Evolutionary conservation across 2,329 filamentous ascomycete genomes (phyloP), one percentile per base, ranked within the genome.

Genomic region (Sarocladium brachiariae): DNA sequence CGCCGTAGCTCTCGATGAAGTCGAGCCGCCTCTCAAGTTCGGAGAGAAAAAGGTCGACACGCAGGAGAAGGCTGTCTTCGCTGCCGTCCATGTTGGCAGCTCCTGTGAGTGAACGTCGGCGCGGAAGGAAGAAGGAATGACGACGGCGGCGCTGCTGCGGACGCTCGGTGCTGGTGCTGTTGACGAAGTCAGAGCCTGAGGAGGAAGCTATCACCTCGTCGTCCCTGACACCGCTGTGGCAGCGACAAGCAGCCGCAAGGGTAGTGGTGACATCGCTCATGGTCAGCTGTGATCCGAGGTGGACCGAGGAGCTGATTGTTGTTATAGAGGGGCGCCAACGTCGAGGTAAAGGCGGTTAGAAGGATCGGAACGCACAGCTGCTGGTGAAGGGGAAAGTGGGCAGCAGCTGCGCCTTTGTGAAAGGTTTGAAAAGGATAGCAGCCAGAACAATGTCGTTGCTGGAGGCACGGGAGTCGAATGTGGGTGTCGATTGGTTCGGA

Each of bases 21-120:
- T 95, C 90, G 43, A 99, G 75, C 50, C 92, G 83, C 57, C 86
- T 80, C 68, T 95, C 91, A 38, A 99, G 77, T 64, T 97, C 90
- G 34, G 84, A 78, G 51, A 99, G 76, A 65, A 95, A 93, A 48
- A 86, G 70, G 62, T 93, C 89, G 48, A 93, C 80, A 71, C 78
- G 83, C 50, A 84, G 70, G 50, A 84, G 61, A 27, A 85, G 64
- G 19, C 74, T 71, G 58, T 85, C 81, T 56, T 85, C 81, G n/a
- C 27, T 47, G 33, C 77, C 74, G 37, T 85, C 81, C 70, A 83
- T 78, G 55, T 80, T 74, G 50, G 77, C 73, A n/a, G 31, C 23
- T 58, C 76, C 74, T 33, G 81, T 75, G n/a, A 81, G 69, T 10
- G 79, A 83, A n/a, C 35, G 24, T 57, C 79, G 70, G 57, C 80